Base-by-base conservation (phyloP, 345 rosid species). In the Populus pruinosa region DNA sequence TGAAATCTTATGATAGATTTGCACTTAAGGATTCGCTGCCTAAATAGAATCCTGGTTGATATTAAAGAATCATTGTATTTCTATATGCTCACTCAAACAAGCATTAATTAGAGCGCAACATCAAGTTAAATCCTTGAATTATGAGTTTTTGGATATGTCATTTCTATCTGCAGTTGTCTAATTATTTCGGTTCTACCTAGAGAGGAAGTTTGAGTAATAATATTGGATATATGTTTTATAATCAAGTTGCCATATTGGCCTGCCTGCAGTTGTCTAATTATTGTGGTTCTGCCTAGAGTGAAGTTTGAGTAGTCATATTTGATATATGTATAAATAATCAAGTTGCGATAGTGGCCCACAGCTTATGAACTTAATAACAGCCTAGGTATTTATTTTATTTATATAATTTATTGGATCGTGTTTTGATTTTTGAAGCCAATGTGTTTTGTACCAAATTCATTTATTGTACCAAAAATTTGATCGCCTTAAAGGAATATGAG, bases 1-100 rank as follows among this genome's bases (percentile, higher is more conserved):
- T 25, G 33, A 41, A 64, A 75, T 83, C 63, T 72, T 67, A 72
- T 65, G 73, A 72, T 78, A 69, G 35, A 36, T 72, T 72, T 67
- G 67, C 77, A 49, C 49, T 47, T 44, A 49, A n/a, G 21, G 72
- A 67, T 21, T 27, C 25, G 41, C 6, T 68, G 68, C 9, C 29
- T 38, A 21, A 65, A 67, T 39, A n/a, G 71, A 75, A 36, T 23
- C 50, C 27, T 29, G 29, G 59, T 55, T 38, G 13, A 59, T 77
- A 66, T 76, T 59, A 5, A 5, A 25, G 44, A 56, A 69, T 39
- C 33, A 69, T 56, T 59, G 29, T 59, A 59, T 59, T 59, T 59
- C 5, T 23, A 25, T 10, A 44, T 59, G 55, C 67, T 61, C 21
- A 14, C 2, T 23, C 36, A 25, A 69, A 6, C 68, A 27, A 56